These are phyloP conservation scores for Passalora sequoiae DNA, from an alignment of 2,329 filamentous ascomycete genomes.

Conservation along the genomic window DNA sequence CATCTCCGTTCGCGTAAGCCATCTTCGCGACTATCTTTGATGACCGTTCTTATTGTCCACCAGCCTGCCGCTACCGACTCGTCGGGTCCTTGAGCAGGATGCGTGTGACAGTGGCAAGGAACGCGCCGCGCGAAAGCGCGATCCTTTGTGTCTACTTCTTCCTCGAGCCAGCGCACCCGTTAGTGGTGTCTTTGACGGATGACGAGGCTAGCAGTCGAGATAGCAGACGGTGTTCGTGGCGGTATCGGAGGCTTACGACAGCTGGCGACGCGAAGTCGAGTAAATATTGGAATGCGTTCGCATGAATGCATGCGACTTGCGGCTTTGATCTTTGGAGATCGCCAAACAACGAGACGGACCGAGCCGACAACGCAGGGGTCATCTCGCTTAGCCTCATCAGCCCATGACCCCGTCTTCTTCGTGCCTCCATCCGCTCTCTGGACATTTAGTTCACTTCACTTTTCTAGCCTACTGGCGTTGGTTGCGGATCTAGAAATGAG, in stretches of 20 bases:
- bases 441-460: too few species aligned
- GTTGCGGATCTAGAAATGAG: too few species aligned
- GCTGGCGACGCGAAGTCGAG: background rate
- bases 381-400: too few species aligned
- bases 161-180: background rate
- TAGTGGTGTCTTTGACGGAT: background rate
- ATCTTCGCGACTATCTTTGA: slow-evolving; percentile 5
- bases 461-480: too few species aligned
- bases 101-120: slow-evolving; percentile 14
- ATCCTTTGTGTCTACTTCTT: slow-evolving; percentile 3
- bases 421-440: too few species aligned
- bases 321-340: background rate
- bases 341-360: background rate
- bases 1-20: slow-evolving; percentile 23
- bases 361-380: too few species aligned
- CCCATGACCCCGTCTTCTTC: too few species aligned
- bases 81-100: background rate
- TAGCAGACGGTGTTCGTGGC: too few species aligned
- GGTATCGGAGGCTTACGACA: background rate
- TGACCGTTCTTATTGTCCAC: background rate
- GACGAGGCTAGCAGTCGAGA: background rate
- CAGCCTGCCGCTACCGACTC: background rate
- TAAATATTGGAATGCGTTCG: background rate
- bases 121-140: slow-evolving; percentile 21
- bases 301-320: background rate